Evolutionary conservation across 1,284 basidiomycete genomes (phyloP).

Genomic region (Vanrija sp.): DNA sequence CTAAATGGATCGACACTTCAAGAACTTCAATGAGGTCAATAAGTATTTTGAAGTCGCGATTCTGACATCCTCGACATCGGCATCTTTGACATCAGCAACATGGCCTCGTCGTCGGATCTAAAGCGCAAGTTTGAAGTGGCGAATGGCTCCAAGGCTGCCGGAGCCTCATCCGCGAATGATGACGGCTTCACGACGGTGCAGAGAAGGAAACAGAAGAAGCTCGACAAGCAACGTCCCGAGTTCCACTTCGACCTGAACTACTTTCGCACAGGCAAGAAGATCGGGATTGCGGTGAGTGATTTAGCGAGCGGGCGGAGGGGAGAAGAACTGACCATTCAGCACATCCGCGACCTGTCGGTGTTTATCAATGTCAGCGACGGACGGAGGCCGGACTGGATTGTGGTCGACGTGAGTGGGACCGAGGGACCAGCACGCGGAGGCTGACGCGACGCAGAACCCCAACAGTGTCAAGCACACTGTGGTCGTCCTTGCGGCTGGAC

Average conservation of each 20-base stretch:
- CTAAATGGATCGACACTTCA: no score
- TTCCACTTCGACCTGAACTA: slow-evolving; percentile 76
- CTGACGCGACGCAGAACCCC: slow-evolving; percentile 57
- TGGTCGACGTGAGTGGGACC: slow-evolving; percentile 61
- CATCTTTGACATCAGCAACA: no score
- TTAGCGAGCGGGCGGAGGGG: no score
- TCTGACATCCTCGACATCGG: no score
- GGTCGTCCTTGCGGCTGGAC: slow-evolving; percentile 71
- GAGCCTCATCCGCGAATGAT: slow-evolving; percentile 15
- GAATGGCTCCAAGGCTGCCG: no score
- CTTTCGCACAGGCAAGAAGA: slow-evolving; percentile 64
- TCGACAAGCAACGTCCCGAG: slow-evolving; percentile 62
- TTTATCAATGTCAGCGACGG: slow-evolving; percentile 71
- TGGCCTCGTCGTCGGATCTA: not conserved
- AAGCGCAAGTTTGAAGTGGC: not conserved
- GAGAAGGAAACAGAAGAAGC: slow-evolving; percentile 70
- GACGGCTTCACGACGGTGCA: slow-evolving; percentile 66
- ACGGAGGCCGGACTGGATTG: slow-evolving; percentile 74
- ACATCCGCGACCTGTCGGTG: slow-evolving; percentile 75
- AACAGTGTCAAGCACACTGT: slow-evolving; percentile 71
- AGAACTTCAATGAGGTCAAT: no score
- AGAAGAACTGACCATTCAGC: slow-evolving; percentile 53
- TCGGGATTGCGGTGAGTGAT: slow-evolving; percentile 67
- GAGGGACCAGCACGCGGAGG: not conserved
- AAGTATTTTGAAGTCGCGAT: no score